phyloP scores from a whole-genome alignment of 768 basidiomycete species.

The Mrakia frigida region DNA sequence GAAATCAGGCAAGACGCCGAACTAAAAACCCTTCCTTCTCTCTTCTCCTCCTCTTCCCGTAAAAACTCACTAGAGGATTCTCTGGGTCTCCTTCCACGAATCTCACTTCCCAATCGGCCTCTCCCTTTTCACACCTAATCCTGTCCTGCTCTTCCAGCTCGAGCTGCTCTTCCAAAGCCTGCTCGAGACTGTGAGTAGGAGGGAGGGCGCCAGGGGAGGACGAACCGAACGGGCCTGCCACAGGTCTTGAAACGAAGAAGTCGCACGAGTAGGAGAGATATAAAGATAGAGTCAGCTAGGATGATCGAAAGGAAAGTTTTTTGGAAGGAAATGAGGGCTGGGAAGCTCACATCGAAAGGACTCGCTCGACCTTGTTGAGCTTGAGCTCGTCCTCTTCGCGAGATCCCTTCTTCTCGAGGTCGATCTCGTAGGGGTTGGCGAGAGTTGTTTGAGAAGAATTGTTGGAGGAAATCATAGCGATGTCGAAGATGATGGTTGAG shows the following conservation, averaged over 20 bases:
- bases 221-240: not conserved
- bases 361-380: not conserved
- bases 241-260: not conserved
- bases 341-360: not conserved
- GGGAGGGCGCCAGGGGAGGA: not conserved
- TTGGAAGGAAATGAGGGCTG: not conserved
- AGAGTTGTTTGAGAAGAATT: no score
- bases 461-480: no score
- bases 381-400: no score
- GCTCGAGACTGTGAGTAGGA: not conserved
- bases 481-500: no score
- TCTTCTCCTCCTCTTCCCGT: not conserved
- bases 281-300: not conserved
- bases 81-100: conserved; percentile 8
- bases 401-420: no score
- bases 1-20: not conserved
- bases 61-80: conserved; percentile 13
- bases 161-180: not conserved
- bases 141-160: not conserved
- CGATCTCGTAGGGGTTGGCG: no score
- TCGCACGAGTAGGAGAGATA: not conserved
- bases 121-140: not conserved
- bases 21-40: not conserved
- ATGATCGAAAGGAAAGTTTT: not conserved
- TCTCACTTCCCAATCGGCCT: conserved; percentile 19